Evolutionary conservation across 2,329 filamentous ascomycete species (phyloP).

Genomic region (Botryotinia convoluta): DNA sequence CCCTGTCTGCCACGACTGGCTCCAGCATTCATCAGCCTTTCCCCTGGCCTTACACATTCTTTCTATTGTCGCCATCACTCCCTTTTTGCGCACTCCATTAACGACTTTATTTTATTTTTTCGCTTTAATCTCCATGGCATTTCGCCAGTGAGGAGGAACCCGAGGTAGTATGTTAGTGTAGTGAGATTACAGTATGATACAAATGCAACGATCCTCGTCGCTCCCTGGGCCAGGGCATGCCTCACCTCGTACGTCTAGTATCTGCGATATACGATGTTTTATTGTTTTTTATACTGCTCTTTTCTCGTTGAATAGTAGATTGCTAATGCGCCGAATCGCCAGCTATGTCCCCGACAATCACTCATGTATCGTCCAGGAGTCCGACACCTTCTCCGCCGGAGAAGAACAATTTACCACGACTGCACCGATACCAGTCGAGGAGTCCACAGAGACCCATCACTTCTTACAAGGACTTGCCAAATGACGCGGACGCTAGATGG

Average conservation of each 20-base stretch:
- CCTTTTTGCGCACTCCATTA: not conserved
- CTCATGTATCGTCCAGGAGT: constrained; percentile 51
- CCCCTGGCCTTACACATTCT: not conserved
- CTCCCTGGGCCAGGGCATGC: constrained; percentile 38
- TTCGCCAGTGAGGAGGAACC: not conserved
- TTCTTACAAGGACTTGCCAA: constrained; percentile 43
- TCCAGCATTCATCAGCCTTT: constrained; percentile 19
- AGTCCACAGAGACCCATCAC: constrained; percentile 53
- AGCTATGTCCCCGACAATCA: constrained; percentile 53
- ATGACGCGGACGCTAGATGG: constrained; percentile 47
- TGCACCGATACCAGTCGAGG: constrained; percentile 52
- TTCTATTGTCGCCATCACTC: constrained; percentile 8
- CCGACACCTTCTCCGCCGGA: constrained; percentile 55
- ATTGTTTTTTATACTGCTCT: not conserved
- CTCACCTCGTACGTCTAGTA: constrained; percentile 38
- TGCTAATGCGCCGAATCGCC: constrained; percentile 23
- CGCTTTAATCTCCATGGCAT: constrained; percentile 4
- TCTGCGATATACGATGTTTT: constrained; percentile 8
- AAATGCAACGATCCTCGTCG: constrained; percentile 40
- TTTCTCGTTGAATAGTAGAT: not conserved
- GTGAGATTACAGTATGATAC: constrained; percentile 39
- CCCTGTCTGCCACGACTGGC: constrained; percentile 11
- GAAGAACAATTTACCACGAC: constrained; percentile 47
- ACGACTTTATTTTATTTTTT: not conserved
- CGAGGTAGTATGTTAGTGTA: constrained; percentile 11